Evolutionary conservation across 2,329 filamentous ascomycete species (phyloP).

Genomic region (Pseudogymnoascus sp.): DNA sequence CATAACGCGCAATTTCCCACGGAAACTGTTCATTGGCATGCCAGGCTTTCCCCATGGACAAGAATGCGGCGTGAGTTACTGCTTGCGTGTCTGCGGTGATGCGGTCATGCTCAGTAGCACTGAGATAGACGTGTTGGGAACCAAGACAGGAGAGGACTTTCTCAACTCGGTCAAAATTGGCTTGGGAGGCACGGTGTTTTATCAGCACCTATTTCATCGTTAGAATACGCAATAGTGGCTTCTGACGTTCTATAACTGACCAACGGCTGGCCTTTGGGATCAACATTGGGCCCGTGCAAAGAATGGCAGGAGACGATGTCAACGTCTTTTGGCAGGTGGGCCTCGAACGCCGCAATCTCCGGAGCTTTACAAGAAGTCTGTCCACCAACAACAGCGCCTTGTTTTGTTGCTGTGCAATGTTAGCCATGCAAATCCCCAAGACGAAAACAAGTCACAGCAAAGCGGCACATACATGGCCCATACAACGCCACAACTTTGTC

Average conservation of each 20-base stretch:
- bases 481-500: constrained; percentile 79
- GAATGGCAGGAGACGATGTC: constrained; percentile 95
- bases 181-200: constrained; percentile 77
- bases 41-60: constrained; percentile 98
- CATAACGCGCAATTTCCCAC: constrained; percentile 92
- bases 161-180: constrained; percentile 71
- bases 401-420: constrained; percentile 67
- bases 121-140: constrained; percentile 81
- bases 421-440: constrained; percentile 13
- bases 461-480: constrained; percentile 70
- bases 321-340: constrained; percentile 77
- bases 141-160: constrained; percentile 72
- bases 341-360: constrained; percentile 88
- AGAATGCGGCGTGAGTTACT: constrained; percentile 92
- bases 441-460: constrained; percentile 4
- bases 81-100: constrained; percentile 98
- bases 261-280: constrained; percentile 80
- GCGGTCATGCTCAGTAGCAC: constrained; percentile 81
- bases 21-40: constrained; percentile 91
- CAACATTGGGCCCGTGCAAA: constrained; percentile 84
- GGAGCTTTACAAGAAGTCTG: constrained; percentile 98
- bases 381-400: constrained; percentile 89
- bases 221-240: background rate
- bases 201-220: constrained; percentile 57
- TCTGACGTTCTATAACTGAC: constrained; percentile 38